These are phyloP conservation scores for Pseudozyma flocculosa DNA, from an alignment of 1,284 basidiomycete species.

Conservation along the genomic window DNA sequence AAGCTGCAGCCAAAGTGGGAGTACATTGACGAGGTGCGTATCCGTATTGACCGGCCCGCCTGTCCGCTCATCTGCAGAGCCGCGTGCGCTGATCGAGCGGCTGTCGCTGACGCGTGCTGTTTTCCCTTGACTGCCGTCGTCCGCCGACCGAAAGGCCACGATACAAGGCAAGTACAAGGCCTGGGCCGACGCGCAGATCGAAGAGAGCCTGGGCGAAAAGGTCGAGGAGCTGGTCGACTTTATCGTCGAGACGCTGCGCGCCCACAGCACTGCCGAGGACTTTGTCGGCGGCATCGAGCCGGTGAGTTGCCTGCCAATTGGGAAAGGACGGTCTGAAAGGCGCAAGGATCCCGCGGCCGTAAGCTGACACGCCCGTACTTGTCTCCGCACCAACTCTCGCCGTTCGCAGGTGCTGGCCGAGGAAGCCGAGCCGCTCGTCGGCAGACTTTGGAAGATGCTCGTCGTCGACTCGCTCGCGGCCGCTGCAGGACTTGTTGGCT, in stretches of 20 bases:
- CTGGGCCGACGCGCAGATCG: constrained; percentile 42
- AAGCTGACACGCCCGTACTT: too few species aligned
- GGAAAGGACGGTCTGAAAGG: background rate
- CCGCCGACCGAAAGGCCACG: background rate
- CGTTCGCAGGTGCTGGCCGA: constrained; percentile 51
- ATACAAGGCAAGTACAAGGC: constrained; percentile 27
- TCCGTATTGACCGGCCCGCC: too few species aligned
- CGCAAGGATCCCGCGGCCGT: background rate
- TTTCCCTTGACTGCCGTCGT: background rate
- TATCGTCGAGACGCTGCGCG: constrained; percentile 34
- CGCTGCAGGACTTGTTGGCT: constrained; percentile 5
- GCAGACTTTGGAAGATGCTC: constrained; percentile 44
- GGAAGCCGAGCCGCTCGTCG: constrained; percentile 46
- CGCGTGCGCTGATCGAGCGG: too few species aligned
- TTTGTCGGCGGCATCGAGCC: constrained; percentile 45
- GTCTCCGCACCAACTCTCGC: too few species aligned
- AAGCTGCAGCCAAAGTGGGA: constrained; percentile 38
- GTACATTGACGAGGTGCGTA: constrained; percentile 26
- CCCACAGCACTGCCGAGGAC: constrained; percentile 13
- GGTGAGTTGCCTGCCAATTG: constrained; percentile 22
- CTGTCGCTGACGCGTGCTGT: background rate
- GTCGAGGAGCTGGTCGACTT: constrained; percentile 48
- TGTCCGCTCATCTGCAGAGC: too few species aligned
- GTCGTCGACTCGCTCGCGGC: constrained; percentile 38
- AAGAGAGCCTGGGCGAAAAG: constrained; percentile 46